These are phyloP conservation scores for Chalara sp. DNA, from an alignment of 2,329 filamentous ascomycete genomes.

Conservation along the genomic window DNA sequence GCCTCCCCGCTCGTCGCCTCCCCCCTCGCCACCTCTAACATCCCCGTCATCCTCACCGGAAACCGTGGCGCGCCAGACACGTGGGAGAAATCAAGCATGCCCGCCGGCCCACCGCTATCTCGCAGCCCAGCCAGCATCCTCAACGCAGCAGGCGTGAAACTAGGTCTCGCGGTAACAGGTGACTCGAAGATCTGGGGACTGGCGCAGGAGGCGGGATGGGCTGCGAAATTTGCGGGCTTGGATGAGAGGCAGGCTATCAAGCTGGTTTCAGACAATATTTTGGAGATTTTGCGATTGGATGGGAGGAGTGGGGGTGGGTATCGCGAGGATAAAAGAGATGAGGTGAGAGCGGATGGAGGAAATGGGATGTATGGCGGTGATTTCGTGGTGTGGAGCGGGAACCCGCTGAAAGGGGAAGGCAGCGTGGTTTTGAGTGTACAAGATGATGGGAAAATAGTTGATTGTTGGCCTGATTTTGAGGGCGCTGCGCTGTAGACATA, in stretches of 20 bases:
- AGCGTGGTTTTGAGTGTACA: constrained; percentile 27
- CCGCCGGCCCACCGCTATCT: constrained; percentile 36
- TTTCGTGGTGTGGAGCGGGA: constrained; percentile 37
- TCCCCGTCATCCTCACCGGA: constrained; percentile 36
- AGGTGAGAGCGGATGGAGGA: too few species aligned
- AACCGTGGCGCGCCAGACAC: constrained; percentile 28
- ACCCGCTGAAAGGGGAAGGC: constrained; percentile 34
- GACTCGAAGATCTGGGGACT: constrained; percentile 35
- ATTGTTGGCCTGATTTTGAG: too few species aligned
- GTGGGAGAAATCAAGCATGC: constrained; percentile 31
- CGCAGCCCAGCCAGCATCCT: constrained; percentile 33
- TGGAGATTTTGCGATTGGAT: constrained; percentile 32
- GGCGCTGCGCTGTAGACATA: too few species aligned
- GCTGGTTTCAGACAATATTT: constrained; percentile 34
- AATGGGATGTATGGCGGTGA: constrained; percentile 16
- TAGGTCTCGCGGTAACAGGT: constrained; percentile 27
- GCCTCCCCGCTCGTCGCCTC: constrained; percentile 22
- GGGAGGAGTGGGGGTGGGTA: constrained; percentile 19
- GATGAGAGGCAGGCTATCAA: constrained; percentile 28
- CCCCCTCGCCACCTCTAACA: constrained; percentile 31
- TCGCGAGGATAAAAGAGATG: too few species aligned
- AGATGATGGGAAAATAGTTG: too few species aligned
- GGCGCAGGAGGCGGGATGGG: constrained; percentile 33
- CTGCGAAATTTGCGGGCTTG: constrained; percentile 33
- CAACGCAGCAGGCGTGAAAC: constrained; percentile 35